These are phyloP conservation scores for Alnus glutinosa DNA, from an alignment of 306 rosid species.

Conservation along the genomic window DNA sequence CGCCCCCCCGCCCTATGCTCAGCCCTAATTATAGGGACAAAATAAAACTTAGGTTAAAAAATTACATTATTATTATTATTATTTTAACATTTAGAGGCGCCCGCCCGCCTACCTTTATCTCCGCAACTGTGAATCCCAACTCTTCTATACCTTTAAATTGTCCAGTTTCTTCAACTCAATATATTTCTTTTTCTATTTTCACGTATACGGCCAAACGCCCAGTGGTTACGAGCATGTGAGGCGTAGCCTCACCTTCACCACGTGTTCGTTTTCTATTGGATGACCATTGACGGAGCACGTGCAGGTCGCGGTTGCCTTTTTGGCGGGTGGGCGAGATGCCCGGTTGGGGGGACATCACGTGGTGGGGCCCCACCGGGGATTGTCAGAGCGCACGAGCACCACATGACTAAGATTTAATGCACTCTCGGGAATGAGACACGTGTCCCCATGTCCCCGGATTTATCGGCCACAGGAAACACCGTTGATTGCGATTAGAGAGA, in stretches of 20 bases:
- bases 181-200: too few relatives aligned
- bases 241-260: background rate
- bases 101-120: too few relatives aligned
- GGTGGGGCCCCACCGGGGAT: slow-evolving; percentile 39
- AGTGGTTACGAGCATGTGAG: slow-evolving; percentile 31
- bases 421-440: slow-evolving; percentile 38
- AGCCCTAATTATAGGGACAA: too few relatives aligned
- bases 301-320: slow-evolving; percentile 4
- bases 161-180: background rate
- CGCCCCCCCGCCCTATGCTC: too few relatives aligned
- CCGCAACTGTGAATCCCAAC: background rate
- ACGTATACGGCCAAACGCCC: background rate
- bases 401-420: slow-evolving; percentile 45
- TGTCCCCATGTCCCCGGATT: slow-evolving; percentile 36
- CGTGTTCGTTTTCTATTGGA: slow-evolving; percentile 7
- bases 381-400: slow-evolving; percentile 55
- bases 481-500: slow-evolving; percentile 33
- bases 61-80: too few relatives aligned
- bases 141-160: slow-evolving; percentile 23
- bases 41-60: too few relatives aligned
- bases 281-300: slow-evolving; percentile 30
- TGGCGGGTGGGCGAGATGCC: slow-evolving; percentile 5
- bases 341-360: slow-evolving; percentile 37
- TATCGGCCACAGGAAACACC: slow-evolving; percentile 41
- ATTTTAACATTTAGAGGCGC: too few relatives aligned